phyloP scores from a whole-genome alignment of 257 asterid species.

The Ehretia macrophylla region DNA sequence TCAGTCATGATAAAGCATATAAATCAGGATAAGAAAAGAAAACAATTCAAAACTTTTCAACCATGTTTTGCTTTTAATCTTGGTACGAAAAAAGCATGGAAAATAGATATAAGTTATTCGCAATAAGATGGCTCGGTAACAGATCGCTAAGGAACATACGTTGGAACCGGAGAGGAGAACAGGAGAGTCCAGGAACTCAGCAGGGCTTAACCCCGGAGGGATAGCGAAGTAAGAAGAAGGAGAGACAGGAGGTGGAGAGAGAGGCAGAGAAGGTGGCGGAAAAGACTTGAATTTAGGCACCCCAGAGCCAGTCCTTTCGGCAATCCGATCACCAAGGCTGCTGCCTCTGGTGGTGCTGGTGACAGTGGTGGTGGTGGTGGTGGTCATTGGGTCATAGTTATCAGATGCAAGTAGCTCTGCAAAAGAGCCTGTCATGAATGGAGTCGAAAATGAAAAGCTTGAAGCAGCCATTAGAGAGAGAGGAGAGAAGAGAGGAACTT shows the following conservation, averaged over 20 bases:
- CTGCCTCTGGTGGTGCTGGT: slow-evolving; percentile 2
- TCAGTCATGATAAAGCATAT: no score
- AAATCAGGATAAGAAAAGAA: not conserved
- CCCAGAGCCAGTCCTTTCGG: slow-evolving; percentile 64
- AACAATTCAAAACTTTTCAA: not conserved
- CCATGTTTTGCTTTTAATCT: no score
- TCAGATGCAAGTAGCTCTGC: slow-evolving; percentile 55
- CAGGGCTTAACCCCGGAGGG: slow-evolving; percentile 78
- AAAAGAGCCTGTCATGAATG: slow-evolving; percentile 48
- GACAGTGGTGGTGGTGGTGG: slow-evolving; percentile 8
- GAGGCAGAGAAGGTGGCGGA: slow-evolving; percentile 82
- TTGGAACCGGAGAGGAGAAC: slow-evolving; percentile 53
- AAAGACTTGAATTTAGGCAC: slow-evolving; percentile 74
- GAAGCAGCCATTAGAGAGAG: slow-evolving; percentile 10
- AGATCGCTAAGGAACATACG: slow-evolving; percentile 29
- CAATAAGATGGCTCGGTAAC: no score
- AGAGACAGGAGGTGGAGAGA: slow-evolving; percentile 55
- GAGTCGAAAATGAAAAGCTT: slow-evolving; percentile 23
- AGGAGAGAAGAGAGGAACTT: not conserved
- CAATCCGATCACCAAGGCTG: slow-evolving; percentile 55
- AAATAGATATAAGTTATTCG: not conserved
- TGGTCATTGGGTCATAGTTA: slow-evolving; percentile 16
- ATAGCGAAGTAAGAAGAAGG: slow-evolving; percentile 81
- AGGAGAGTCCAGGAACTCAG: slow-evolving; percentile 81
- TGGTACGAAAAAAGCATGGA: no score